phyloP scores from a whole-genome alignment of 2,329 filamentous ascomycete genomes.

The Talaromyces marneffei region DNA sequence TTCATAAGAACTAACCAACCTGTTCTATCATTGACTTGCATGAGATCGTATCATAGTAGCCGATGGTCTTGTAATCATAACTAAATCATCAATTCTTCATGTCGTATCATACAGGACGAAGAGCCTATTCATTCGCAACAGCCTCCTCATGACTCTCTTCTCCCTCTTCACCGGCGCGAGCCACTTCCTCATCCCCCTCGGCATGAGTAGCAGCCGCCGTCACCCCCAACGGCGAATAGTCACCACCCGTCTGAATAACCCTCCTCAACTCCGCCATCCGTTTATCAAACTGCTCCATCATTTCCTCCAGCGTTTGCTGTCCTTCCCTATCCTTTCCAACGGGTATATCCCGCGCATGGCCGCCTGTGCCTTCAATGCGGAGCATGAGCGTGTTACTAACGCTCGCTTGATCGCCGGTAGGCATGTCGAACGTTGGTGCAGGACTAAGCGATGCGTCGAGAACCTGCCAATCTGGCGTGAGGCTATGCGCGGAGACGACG shows the following conservation, averaged over 20 bases:
- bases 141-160: neutral
- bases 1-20: neutral
- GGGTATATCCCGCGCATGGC: constrained; percentile 21
- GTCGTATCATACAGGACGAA: neutral
- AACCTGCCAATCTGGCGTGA: constrained; percentile 69
- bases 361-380: constrained; percentile 39
- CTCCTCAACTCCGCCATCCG: constrained; percentile 39
- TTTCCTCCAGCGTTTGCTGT: constrained; percentile 35
- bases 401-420: constrained; percentile 25
- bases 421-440: constrained; percentile 57
- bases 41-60: neutral
- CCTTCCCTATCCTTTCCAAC: constrained; percentile 22
- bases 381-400: constrained; percentile 44
- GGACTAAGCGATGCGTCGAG: constrained; percentile 48
- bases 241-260: constrained; percentile 34
- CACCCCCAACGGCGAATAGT: constrained; percentile 10
- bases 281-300: constrained; percentile 44
- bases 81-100: neutral
- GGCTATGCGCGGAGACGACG: constrained; percentile 64
- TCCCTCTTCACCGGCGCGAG: neutral
- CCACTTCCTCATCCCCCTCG: neutral
- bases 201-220: neutral
- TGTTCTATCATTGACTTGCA: neutral
- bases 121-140: neutral
- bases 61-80: too few species aligned